Evolutionary conservation across 2,329 filamentous ascomycete species (phyloP).

Genomic region (Claviceps monticola): DNA sequence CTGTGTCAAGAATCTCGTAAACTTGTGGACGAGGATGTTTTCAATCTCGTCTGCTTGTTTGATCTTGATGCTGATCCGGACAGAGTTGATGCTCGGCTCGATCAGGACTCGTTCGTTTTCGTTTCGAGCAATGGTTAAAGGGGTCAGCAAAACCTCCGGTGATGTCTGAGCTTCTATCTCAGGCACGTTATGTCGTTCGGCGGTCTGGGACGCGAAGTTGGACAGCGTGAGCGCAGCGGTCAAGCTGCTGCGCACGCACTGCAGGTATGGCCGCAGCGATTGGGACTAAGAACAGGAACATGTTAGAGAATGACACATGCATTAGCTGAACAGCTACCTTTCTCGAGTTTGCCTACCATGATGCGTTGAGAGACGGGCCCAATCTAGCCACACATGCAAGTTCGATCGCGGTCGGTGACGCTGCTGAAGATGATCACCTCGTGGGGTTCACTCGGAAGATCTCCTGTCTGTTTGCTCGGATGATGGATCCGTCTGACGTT

Average conservation of each 20-base stretch:
- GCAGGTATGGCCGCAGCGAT: constrained; percentile 91
- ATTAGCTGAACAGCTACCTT: not conserved
- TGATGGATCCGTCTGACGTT: constrained; percentile 15
- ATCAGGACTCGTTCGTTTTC: constrained; percentile 95
- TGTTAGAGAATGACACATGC: not conserved
- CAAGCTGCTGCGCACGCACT: constrained; percentile 87
- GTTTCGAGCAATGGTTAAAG: constrained; percentile 81
- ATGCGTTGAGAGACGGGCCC: not conserved
- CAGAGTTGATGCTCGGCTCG: constrained; percentile 92
- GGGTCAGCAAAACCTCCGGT: constrained; percentile 86
- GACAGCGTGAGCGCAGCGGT: constrained; percentile 78
- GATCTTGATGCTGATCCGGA: constrained; percentile 95
- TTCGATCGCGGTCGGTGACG: constrained; percentile 5
- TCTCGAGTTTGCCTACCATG: not conserved
- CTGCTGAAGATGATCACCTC: constrained; percentile 6
- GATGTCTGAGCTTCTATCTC: constrained; percentile 90
- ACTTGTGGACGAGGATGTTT: constrained; percentile 95
- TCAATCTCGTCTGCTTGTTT: constrained; percentile 99
- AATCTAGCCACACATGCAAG: not conserved
- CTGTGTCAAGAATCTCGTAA: constrained; percentile 91
- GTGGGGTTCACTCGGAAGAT: constrained; percentile 10
- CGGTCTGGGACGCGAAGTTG: constrained; percentile 94
- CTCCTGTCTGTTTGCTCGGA: not conserved
- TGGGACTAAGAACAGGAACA: constrained; percentile 53
- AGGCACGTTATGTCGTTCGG: constrained; percentile 94